These are phyloP conservation scores for Aspergillus bombycis DNA, from an alignment of 2,329 filamentous ascomycete species.

Conservation along the genomic window DNA sequence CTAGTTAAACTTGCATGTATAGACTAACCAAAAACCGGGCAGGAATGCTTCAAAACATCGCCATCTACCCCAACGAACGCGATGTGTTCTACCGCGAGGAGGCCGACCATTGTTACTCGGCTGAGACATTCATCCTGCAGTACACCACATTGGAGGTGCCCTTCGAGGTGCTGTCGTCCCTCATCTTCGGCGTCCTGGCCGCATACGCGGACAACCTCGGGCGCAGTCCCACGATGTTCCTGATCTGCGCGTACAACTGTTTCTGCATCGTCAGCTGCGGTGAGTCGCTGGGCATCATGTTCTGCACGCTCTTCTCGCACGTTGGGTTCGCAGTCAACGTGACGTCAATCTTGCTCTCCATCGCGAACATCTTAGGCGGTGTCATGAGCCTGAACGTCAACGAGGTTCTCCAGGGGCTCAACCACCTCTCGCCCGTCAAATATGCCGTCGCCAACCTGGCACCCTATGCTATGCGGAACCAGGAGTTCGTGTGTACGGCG, in stretches of 20 bases:
- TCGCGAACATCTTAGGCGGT: constrained; percentile 72
- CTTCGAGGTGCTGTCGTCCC: constrained; percentile 67
- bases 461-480: constrained; percentile 63
- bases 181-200: constrained; percentile 67
- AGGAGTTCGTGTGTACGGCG: constrained; percentile 66
- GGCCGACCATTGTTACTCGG: constrained; percentile 71
- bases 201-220: constrained; percentile 68
- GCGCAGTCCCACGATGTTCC: constrained; percentile 66
- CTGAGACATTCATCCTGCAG: constrained; percentile 70
- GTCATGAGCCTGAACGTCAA: constrained; percentile 73
- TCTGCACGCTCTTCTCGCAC: constrained; percentile 75
- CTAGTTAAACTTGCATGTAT: background rate
- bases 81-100: constrained; percentile 79
- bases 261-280: constrained; percentile 76
- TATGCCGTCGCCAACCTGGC: constrained; percentile 70
- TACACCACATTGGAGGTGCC: constrained; percentile 73
- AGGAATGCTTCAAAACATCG: constrained; percentile 80
- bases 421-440: constrained; percentile 72
- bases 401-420: constrained; percentile 65
- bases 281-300: constrained; percentile 76
- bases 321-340: constrained; percentile 77
- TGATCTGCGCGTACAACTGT: constrained; percentile 68
- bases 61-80: constrained; percentile 71
- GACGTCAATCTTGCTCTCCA: constrained; percentile 69
- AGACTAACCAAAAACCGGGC: constrained; percentile 5